Conservation (phyloP, 2,329 filamentous ascomycete species). For the Talaromyces sp. region DNA sequence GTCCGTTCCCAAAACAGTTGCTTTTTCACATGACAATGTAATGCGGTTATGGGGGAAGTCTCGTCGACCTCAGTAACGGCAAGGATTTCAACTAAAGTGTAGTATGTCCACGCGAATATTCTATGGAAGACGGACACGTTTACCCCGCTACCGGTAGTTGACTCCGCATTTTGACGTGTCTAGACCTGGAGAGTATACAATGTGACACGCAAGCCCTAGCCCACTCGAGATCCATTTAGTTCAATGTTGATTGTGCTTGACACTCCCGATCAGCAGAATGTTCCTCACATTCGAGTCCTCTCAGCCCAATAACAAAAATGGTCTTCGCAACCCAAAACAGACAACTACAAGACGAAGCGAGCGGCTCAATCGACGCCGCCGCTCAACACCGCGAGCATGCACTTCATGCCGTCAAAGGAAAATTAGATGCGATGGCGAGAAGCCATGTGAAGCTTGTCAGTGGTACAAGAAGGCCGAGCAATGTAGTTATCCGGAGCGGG, state of each 20-base stretch:
- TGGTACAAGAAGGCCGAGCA: slow-evolving; percentile 76
- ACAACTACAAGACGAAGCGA: neutral
- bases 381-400: slow-evolving; percentile 14
- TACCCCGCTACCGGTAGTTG: neutral
- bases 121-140: neutral
- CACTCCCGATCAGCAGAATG: neutral
- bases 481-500: slow-evolving; percentile 76
- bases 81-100: neutral
- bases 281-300: slow-evolving; percentile 13
- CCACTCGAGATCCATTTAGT: neutral
- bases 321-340: neutral
- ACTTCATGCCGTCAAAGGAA: slow-evolving; percentile 67
- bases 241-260: neutral
- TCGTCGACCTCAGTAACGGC: neutral
- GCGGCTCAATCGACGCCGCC: neutral
- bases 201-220: neutral
- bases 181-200: neutral
- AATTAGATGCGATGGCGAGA: slow-evolving; percentile 77
- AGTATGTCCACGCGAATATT: neutral
- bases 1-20: neutral
- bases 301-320: neutral
- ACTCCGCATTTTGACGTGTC: neutral
- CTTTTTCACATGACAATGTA: neutral
- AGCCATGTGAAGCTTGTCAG: slow-evolving; percentile 77
- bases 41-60: neutral